Evolutionary conservation across 371 early-diverging fungal genomes (phyloP).

Genomic region (Mucor indicus): DNA sequence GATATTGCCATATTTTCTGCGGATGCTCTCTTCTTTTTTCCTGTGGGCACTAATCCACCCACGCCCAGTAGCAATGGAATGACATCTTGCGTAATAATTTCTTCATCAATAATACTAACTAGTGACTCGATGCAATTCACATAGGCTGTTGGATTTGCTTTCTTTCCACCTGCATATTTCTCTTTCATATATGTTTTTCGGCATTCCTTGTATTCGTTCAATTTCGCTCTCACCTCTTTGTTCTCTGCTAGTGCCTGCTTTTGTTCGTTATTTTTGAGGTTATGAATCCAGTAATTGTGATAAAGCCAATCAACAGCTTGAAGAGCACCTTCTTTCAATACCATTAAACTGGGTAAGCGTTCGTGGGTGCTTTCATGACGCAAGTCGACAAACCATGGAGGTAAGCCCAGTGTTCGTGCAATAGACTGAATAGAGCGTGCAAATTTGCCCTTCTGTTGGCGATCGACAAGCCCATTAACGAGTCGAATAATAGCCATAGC

Average conservation of each 20-base stretch:
- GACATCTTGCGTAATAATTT: constrained; percentile 10
- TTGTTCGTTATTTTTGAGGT: constrained; percentile 16
- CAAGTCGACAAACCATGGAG: constrained; percentile 66
- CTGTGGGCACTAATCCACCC: constrained; percentile 43
- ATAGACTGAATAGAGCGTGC: constrained; percentile 51
- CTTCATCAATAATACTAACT: constrained; percentile 12
- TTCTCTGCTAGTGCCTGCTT: not conserved
- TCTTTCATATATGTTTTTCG: constrained; percentile 32
- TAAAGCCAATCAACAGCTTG: constrained; percentile 55
- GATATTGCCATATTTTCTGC: constrained; percentile 28
- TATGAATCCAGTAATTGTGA: constrained; percentile 43
- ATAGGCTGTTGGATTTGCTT: constrained; percentile 9
- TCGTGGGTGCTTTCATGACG: constrained; percentile 70
- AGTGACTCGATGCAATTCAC: constrained; percentile 11
- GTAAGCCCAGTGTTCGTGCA: constrained; percentile 57
- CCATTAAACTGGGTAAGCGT: constrained; percentile 55
- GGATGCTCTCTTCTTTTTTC: constrained; percentile 43
- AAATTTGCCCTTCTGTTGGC: constrained; percentile 48
- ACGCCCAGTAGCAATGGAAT: constrained; percentile 36
- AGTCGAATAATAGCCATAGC: constrained; percentile 54
- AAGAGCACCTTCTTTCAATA: constrained; percentile 48
- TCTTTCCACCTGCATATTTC: not conserved
- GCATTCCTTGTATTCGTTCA: constrained; percentile 38
- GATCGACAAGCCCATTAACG: constrained; percentile 69
- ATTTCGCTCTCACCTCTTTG: constrained; percentile 16